Conservation (phyloP, 352 stramenopile species). For the Globisporangium polare region DNA sequence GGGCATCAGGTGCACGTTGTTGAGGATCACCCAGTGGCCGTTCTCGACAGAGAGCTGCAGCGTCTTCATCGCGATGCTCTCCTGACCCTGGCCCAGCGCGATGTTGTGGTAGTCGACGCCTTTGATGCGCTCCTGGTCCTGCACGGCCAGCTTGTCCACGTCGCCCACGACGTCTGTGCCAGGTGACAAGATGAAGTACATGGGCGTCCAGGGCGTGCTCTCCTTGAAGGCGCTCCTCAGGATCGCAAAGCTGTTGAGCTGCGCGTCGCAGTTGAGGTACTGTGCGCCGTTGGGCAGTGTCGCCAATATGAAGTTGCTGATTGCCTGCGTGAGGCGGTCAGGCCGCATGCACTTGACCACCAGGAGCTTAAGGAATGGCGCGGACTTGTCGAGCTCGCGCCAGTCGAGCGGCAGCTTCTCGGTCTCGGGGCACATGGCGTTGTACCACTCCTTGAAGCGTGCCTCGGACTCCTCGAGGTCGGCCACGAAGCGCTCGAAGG, state of each 20-base stretch:
- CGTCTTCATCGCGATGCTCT: constrained; percentile 87
- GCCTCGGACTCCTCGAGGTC: constrained; percentile 89
- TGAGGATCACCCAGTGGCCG: constrained; percentile 94
- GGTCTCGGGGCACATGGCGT: constrained; percentile 70
- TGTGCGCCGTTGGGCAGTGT: constrained; percentile 71
- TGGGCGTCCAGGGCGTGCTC: constrained; percentile 92
- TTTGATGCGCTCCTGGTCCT: constrained; percentile 91
- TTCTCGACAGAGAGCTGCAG: constrained; percentile 86
- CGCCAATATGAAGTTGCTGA: constrained; percentile 92
- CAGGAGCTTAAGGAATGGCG: constrained; percentile 92
- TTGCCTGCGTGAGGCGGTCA: constrained; percentile 90
- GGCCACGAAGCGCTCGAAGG: constrained; percentile 82
- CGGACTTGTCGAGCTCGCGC: constrained; percentile 88
- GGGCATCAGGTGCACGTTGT: constrained; percentile 95
- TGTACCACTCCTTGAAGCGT: constrained; percentile 92
- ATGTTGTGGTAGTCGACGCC: constrained; percentile 96
- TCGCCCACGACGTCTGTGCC: constrained; percentile 96
- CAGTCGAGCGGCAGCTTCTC: constrained; percentile 91
- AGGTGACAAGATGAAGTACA: constrained; percentile 97
- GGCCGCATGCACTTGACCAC: constrained; percentile 93
- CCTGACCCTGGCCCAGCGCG: constrained; percentile 92
- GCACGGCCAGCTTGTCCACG: constrained; percentile 92
- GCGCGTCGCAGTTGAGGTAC: constrained; percentile 84
- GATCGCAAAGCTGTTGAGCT: constrained; percentile 94
- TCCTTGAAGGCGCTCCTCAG: constrained; percentile 93